phyloP scores from a whole-genome alignment of 208 protist species.

The Giardia muris region DNA sequence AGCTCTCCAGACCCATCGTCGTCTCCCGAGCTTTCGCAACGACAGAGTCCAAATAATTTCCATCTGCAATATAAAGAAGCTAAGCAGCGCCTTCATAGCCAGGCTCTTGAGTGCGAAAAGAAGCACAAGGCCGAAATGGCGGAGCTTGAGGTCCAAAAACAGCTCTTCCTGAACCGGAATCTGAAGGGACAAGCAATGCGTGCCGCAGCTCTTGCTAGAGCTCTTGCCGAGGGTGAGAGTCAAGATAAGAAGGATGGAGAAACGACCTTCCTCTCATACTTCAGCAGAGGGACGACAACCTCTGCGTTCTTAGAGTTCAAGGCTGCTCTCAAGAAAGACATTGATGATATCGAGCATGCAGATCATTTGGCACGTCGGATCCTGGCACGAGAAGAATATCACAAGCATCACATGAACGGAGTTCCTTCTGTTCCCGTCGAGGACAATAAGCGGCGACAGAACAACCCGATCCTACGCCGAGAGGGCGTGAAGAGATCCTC shows the following conservation, averaged over 20 bases:
- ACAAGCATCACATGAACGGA: no score
- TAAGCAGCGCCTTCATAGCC: background rate
- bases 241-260: background rate
- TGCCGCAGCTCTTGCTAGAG: background rate
- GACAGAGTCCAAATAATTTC: background rate
- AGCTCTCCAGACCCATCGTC: no score
- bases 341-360: background rate
- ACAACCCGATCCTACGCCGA: no score
- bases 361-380: background rate
- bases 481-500: no score
- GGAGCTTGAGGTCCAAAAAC: slow-evolving; percentile 8
- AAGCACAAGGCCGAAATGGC: background rate
- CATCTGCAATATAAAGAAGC: background rate
- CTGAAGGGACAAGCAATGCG: background rate
- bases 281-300: background rate
- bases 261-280: background rate
- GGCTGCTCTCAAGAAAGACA: background rate
- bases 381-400: background rate
- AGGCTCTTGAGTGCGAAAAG: background rate
- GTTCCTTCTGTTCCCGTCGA: no score
- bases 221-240: background rate
- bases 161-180: background rate
- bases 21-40: background rate
- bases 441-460: no score
- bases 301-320: background rate